Conservation (phyloP, 176 grass and related monocot genomes). For the Olyra latifolia region DNA sequence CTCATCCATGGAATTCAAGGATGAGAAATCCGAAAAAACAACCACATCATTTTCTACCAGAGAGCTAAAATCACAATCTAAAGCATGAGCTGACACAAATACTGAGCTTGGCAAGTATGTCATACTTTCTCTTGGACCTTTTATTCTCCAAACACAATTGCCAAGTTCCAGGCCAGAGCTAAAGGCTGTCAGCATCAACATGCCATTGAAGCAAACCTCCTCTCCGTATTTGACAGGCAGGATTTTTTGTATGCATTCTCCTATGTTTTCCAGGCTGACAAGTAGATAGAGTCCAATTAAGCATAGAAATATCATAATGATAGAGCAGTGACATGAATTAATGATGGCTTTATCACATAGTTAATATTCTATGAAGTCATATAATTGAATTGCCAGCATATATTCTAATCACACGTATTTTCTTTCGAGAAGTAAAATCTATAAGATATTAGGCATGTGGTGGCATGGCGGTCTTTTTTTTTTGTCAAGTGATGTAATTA, state of each 20-base stretch:
- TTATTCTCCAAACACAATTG: slow-evolving; percentile 80
- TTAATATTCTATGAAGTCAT: slow-evolving; percentile 3
- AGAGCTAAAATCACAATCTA: slow-evolving; percentile 64
- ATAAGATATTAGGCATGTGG: neutral
- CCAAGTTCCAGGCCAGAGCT: slow-evolving; percentile 96
- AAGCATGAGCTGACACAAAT: slow-evolving; percentile 73
- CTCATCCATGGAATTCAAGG: slow-evolving; percentile 49
- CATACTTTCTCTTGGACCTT: slow-evolving; percentile 64
- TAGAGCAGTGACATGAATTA: neutral
- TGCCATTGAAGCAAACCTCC: slow-evolving; percentile 90
- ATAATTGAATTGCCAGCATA: neutral
- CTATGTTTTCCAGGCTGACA: slow-evolving; percentile 62
- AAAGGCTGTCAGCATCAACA: slow-evolving; percentile 70
- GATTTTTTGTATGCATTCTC: slow-evolving; percentile 75
- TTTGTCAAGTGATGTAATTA: neutral
- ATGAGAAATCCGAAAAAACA: slow-evolving; percentile 89
- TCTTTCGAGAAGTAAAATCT: slow-evolving; percentile 13
- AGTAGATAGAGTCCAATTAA: slow-evolving; percentile 37
- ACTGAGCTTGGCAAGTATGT: slow-evolving; percentile 71
- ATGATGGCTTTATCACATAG: neutral
- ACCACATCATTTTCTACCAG: slow-evolving; percentile 71
- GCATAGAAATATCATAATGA: neutral
- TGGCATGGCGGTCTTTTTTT: neutral
- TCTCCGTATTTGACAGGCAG: slow-evolving; percentile 64
- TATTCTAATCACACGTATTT: slow-evolving; percentile 23